Base-by-base conservation (phyloP, 108 stramenopile species). In the Fragilaria crotonensis region DNA sequence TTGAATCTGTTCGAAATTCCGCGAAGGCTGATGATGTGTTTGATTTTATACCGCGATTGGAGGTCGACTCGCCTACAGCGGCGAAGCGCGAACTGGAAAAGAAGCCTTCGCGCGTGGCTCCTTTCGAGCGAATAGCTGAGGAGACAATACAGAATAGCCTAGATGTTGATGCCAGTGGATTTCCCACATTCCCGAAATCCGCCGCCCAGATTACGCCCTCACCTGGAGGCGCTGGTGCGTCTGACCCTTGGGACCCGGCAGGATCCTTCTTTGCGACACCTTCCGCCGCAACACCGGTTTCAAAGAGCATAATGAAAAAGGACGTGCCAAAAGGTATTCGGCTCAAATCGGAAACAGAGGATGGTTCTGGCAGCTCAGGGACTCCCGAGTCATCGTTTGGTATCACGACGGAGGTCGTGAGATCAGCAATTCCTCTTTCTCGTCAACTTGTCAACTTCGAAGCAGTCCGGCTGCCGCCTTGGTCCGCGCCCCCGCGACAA, bases 401-500 rank as follows among this genome's bases (percentile, higher is more conserved):
- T 0, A 33, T 36, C 30, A 48, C 59, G 22, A 44, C 33, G 0
- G 33, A 41, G 14, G 26, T 33, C 33, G 52, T 18, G 30, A 30
- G 44, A 5, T 72, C 64, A 45, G 57, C 58, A 20, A 19, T 50
- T 50, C 49, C 23, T 59, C 64, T 54, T 36, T 89, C 45, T 65
- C 80, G 32, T 58, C 89, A 25, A 87, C 87, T 26, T 52, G 87
- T 18, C 71, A 85, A 62, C 77, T 93, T 9, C 78, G 83, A 56
- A 77, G 64, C 18, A 88, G 86, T 33, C 88, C 86, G 20, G 84
- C 86, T 21, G 78, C 88, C 7, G 92, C 92, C 4, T 68, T 93
- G 20, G 75, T 93, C 9, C 57, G 92, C 58, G 92, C 88, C 7
- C 92, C 92, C 28, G 92, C 92, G 0, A 78, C 88, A 3, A 73